A percentile compares a stretch with the other conserved stretches of the same genome.
phyloP scores from a whole-genome alignment of 2,329 filamentous ascomycete species.

The Monilinia laxa region DNA sequence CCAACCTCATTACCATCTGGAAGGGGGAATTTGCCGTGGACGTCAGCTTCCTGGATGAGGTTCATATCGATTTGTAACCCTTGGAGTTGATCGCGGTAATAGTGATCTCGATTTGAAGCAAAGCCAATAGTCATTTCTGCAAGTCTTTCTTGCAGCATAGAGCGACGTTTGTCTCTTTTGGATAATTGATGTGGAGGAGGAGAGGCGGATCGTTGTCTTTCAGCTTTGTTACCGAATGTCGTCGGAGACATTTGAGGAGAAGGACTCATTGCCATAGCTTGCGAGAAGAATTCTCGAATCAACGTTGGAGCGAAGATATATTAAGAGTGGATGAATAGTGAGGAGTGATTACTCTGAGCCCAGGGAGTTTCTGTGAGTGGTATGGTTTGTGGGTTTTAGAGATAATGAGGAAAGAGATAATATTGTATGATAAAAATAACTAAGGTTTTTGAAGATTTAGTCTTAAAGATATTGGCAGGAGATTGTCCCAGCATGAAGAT shows the following conservation, averaged over 20 bases:
- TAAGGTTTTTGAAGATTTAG: slow-evolving; percentile 8
- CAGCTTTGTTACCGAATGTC: slow-evolving; percentile 33
- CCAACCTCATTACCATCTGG: slow-evolving; percentile 51
- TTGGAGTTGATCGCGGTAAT: slow-evolving; percentile 86
- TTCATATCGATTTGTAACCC: slow-evolving; percentile 90
- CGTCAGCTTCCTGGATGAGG: slow-evolving; percentile 80
- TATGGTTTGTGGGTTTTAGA: slow-evolving; percentile 1
- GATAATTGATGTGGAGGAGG: slow-evolving; percentile 48
- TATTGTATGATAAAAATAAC: slow-evolving; percentile 10
- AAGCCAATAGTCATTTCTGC: slow-evolving; percentile 75
- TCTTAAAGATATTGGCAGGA: slow-evolving; percentile 3
- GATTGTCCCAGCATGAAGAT: neutral
- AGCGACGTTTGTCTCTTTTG: slow-evolving; percentile 88
- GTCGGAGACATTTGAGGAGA: slow-evolving; percentile 38
- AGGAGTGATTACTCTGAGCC: neutral
- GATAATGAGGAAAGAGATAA: slow-evolving; percentile 1
- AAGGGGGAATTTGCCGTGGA: slow-evolving; percentile 70
- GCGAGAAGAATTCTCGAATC: neutral
- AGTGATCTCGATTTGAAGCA: slow-evolving; percentile 73
- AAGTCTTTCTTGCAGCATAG: slow-evolving; percentile 77
- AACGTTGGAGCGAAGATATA: neutral
- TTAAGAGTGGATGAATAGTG: neutral
- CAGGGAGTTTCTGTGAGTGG: neutral
- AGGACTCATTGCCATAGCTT: slow-evolving; percentile 36
- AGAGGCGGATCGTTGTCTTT: slow-evolving; percentile 38